A percentile compares a stretch with the other conserved stretches of the same genome.
Evolutionary conservation across 1,284 basidiomycete species (phyloP).

Genomic region (Ustilago lituana): DNA sequence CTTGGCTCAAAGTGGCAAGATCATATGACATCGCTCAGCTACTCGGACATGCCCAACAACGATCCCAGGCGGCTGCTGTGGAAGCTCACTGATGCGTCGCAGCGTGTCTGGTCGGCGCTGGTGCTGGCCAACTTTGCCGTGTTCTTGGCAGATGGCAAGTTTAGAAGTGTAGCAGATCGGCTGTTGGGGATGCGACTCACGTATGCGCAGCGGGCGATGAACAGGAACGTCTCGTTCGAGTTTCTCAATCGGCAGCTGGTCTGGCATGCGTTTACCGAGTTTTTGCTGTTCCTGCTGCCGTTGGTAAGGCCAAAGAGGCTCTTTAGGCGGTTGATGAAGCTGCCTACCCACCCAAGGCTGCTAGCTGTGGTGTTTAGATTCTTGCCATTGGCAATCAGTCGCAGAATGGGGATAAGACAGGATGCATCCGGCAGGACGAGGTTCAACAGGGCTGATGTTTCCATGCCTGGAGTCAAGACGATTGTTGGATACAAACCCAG

Average conservation of each 20-base stretch:
- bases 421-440: conserved; percentile 30
- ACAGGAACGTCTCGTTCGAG: conserved; percentile 92
- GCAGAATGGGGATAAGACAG: conserved; percentile 43
- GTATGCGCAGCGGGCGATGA: conserved; percentile 77
- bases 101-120: conserved; percentile 74
- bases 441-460: conserved; percentile 20
- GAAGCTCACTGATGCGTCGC: conserved; percentile 76
- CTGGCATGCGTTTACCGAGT: conserved; percentile 99
- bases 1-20: conserved; percentile 77
- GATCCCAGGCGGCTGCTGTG: conserved; percentile 74
- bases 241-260: conserved; percentile 99
- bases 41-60: conserved; percentile 75
- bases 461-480: conserved; percentile 23
- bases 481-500: conserved; percentile 13
- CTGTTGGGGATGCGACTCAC: conserved; percentile 81
- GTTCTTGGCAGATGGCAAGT: conserved; percentile 90
- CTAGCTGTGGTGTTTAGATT: conserved; percentile 59
- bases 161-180: conserved; percentile 85
- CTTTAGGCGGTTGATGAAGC: conserved; percentile 72
- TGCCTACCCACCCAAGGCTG: conserved; percentile 60
- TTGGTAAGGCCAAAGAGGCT: conserved; percentile 76
- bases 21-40: conserved; percentile 82
- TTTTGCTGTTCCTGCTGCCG: conserved; percentile 90
- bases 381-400: conserved; percentile 45
- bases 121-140: conserved; percentile 80